These are phyloP conservation scores for Saccharomycopsis phalli DNA, from an alignment of 1,139 yeast genomes.

Conservation along the genomic window DNA sequence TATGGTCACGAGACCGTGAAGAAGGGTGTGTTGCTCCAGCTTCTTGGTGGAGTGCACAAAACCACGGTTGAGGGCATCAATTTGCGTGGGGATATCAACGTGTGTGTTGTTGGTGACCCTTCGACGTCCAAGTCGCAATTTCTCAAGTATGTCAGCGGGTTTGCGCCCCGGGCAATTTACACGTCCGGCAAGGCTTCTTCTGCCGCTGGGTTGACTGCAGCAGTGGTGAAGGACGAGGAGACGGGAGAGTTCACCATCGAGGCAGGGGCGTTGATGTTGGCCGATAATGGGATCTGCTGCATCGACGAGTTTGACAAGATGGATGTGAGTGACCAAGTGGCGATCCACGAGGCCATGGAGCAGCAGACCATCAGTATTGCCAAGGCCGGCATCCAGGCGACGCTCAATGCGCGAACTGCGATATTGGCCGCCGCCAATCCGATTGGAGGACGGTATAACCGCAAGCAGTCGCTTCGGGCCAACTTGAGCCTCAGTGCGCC, in stretches of 20 bases:
- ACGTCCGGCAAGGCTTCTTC: slow-evolving; percentile 98
- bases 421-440: slow-evolving; percentile 98
- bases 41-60: slow-evolving; percentile 95
- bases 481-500: slow-evolving; percentile 98
- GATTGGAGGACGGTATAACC: slow-evolving; percentile 87
- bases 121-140: slow-evolving; percentile 97
- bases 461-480: slow-evolving; percentile 75
- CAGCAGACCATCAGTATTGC: slow-evolving; percentile 98
- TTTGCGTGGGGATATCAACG: slow-evolving; percentile 93
- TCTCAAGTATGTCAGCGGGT: slow-evolving; percentile 83
- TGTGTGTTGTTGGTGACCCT: slow-evolving; percentile 97
- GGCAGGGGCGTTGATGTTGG: slow-evolving; percentile 98
- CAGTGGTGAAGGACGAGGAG: slow-evolving; percentile 96
- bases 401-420: slow-evolving; percentile 91
- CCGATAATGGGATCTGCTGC: slow-evolving; percentile 97
- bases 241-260: slow-evolving; percentile 96
- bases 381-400: slow-evolving; percentile 97
- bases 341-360: slow-evolving; percentile 99
- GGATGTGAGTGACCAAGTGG: slow-evolving; percentile 95
- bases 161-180: slow-evolving; percentile 90
- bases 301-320: slow-evolving; percentile 98
- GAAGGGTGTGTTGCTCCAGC: slow-evolving; percentile 81
- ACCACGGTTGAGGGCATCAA: slow-evolving; percentile 90
- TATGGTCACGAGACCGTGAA: slow-evolving; percentile 94
- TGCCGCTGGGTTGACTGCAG: slow-evolving; percentile 98